These are phyloP conservation scores for Xylaria sp. DNA, from an alignment of 2,329 filamentous ascomycete species.

Conservation along the genomic window DNA sequence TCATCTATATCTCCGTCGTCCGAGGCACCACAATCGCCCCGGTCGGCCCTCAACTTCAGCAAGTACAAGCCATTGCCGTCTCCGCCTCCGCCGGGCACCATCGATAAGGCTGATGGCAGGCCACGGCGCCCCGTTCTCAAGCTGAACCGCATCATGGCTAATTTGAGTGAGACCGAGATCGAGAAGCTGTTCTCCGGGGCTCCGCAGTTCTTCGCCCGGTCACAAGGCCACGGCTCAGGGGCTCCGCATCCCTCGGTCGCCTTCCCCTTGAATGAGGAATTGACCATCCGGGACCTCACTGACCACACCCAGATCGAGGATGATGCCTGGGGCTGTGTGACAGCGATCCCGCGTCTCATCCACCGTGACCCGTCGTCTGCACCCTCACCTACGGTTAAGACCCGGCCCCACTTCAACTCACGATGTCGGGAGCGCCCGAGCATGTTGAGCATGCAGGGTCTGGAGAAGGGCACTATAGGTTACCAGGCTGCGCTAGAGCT, in stretches of 20 bases:
- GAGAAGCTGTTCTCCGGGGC: slow-evolving; percentile 80
- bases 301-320: slow-evolving; percentile 74
- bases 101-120: slow-evolving; percentile 54
- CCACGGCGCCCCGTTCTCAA: slow-evolving; percentile 60
- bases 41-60: slow-evolving; percentile 60
- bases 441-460: slow-evolving; percentile 78
- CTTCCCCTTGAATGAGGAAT: slow-evolving; percentile 73
- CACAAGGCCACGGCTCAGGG: slow-evolving; percentile 68
- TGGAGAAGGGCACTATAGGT: slow-evolving; percentile 77
- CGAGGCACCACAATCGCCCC: slow-evolving; percentile 44
- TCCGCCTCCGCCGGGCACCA: slow-evolving; percentile 58
- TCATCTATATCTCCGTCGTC: slow-evolving; percentile 42
- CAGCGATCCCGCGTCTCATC: slow-evolving; percentile 72
- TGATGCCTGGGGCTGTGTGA: slow-evolving; percentile 70
- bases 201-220: slow-evolving; percentile 74
- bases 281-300: slow-evolving; percentile 70
- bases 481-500: slow-evolving; percentile 76
- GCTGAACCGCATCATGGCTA: slow-evolving; percentile 68
- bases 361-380: slow-evolving; percentile 58
- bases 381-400: slow-evolving; percentile 56
- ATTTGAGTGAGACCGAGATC: slow-evolving; percentile 68
- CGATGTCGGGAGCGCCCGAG: slow-evolving; percentile 72
- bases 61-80: slow-evolving; percentile 71
- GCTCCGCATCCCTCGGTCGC: slow-evolving; percentile 72
- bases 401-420: slow-evolving; percentile 67